Evolutionary conservation across 768 basidiomycete genomes (phyloP), one percentile per base, ranked within the genome.

Genomic region (Infundibulicybe gibba): DNA sequence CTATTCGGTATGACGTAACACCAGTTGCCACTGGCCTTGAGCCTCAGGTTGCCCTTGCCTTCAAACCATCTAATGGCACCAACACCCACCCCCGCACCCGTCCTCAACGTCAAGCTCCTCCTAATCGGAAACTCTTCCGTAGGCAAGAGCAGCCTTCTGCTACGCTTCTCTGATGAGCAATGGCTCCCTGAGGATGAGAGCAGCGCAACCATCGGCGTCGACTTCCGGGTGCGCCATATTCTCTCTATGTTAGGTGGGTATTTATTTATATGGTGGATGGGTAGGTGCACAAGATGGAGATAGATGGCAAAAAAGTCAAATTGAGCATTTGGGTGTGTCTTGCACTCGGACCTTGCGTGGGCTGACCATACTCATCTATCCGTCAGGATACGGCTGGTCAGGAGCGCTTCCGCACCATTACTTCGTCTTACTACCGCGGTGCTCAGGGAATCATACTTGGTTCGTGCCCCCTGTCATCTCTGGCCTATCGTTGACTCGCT

Each of bases 81-180:
- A 31, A 39, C 69, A 50, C 30, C 57, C n/a, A 20, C 59, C 35
- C n/a, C 35, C 15, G 54, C 69, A 35, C 76, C 80, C 6, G 72
- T 88, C 38, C 4, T 25, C 25, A 92, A 91, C 46, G 81, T 86
- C 62, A 93, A 93, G 66, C 75, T 93, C 2, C 77, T 93, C 8
- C 74, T 93, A 30, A 92, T 92, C 42, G 89, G 89, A 32, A 91
- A 91, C 59, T 87, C 88, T 9, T 90, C 87, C 3, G 95, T 98
- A 13, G 95, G 95, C 56, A 90, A 94, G 74, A 91, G 88, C 52
- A 93, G 90, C 55, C 72, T 98, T 12, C 65, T 98, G 3, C 71
- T 98, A 8, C 80, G 95, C n/a, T 98, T 97, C 72, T 94, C 94
- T 2, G 94, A 97, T 61, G 90, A 95, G 67, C 89, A 91, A 57